Evolutionary conservation across 768 basidiomycete species (phyloP).

Genomic region (Trametes sanguinea): DNA sequence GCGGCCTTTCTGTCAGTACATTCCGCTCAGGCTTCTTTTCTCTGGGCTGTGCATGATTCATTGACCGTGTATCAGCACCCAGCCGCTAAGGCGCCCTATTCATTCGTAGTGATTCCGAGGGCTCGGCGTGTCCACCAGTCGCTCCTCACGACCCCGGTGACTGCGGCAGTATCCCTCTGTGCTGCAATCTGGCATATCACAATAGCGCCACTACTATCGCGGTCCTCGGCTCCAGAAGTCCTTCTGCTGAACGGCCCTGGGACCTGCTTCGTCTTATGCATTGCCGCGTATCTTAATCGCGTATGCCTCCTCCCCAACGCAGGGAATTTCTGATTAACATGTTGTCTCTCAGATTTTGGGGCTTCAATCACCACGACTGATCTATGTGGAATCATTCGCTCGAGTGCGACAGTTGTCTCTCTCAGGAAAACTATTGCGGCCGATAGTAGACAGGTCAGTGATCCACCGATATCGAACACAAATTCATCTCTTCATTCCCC

Average conservation of each 20-base stretch:
- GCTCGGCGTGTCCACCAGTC: constrained; percentile 87
- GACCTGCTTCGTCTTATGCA: constrained; percentile 81
- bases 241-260: constrained; percentile 94
- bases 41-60: constrained; percentile 5
- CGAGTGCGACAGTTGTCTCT: constrained; percentile 80
- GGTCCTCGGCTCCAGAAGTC: constrained; percentile 60
- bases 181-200: constrained; percentile 63
- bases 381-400: constrained; percentile 95
- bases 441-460: constrained; percentile 77
- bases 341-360: constrained; percentile 58
- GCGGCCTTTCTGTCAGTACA: constrained; percentile 24
- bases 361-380: constrained; percentile 63
- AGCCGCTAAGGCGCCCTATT: constrained; percentile 38
- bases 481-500: not conserved
- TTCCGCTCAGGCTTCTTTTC: constrained; percentile 5
- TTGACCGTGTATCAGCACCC: constrained; percentile 8
- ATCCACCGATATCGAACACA: not conserved
- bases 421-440: constrained; percentile 78
- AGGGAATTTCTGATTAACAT: constrained; percentile 8
- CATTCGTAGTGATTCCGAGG: constrained; percentile 73
- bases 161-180: constrained; percentile 62
- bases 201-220: constrained; percentile 45
- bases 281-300: constrained; percentile 69
- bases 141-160: constrained; percentile 65
- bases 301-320: constrained; percentile 43